These are phyloP conservation scores for Aspergillus quadrilineatus DNA, from an alignment of 2,329 filamentous ascomycete species.

Conservation along the genomic window DNA sequence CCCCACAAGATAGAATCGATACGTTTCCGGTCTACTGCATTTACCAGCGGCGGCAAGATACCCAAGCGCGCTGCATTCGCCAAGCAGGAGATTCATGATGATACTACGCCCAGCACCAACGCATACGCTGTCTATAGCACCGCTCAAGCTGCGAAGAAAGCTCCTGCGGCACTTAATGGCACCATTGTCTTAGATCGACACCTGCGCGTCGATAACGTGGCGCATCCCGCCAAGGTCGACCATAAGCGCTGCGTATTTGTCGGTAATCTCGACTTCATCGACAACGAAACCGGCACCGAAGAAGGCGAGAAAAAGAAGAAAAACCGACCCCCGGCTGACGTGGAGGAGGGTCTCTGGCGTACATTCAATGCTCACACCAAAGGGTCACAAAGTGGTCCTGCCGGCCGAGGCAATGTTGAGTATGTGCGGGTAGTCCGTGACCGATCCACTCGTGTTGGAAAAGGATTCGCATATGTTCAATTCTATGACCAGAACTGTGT, in stretches of 20 bases:
- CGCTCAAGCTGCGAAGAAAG: constrained; percentile 70
- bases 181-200: constrained; percentile 81
- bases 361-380: constrained; percentile 40
- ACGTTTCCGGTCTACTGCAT: constrained; percentile 91
- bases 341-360: constrained; percentile 74
- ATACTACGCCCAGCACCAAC: constrained; percentile 89
- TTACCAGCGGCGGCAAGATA: constrained; percentile 65
- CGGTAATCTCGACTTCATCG: constrained; percentile 92
- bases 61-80: constrained; percentile 95
- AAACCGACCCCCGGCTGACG: constrained; percentile 73
- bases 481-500: constrained; percentile 88
- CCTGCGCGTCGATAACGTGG: constrained; percentile 84
- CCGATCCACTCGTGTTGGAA: constrained; percentile 84
- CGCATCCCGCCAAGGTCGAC: constrained; percentile 78
- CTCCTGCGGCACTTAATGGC: constrained; percentile 76
- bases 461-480: constrained; percentile 96
- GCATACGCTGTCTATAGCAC: constrained; percentile 90
- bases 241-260: constrained; percentile 92
- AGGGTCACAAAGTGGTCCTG: constrained; percentile 27
- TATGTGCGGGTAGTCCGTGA: constrained; percentile 92
- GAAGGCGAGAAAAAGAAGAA: constrained; percentile 66
- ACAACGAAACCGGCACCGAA: constrained; percentile 74
- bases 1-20: constrained; percentile 81
- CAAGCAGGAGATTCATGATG: constrained; percentile 83
- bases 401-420: constrained; percentile 75